These are phyloP conservation scores for Chimonanthus salicifolius DNA, from an alignment of 164 flowering plant genomes.

Conservation along the genomic window DNA sequence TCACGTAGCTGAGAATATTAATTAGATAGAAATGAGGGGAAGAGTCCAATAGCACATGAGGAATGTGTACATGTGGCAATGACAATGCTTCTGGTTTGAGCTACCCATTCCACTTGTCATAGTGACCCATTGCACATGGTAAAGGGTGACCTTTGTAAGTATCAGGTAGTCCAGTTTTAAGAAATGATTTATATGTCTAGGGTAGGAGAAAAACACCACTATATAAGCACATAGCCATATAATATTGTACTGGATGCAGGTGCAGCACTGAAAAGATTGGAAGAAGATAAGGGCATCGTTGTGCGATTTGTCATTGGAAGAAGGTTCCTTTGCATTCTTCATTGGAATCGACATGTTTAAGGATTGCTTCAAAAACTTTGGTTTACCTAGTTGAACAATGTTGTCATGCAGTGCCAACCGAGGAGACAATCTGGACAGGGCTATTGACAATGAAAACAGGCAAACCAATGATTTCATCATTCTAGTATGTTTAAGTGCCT, in stretches of 20 bases:
- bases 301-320: slow-evolving; percentile 87
- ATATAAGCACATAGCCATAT: background rate
- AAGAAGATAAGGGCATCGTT: slow-evolving; percentile 69
- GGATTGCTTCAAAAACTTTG: background rate
- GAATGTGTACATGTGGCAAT: too few relatives aligned
- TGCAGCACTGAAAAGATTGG: slow-evolving; percentile 55
- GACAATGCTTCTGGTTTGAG: too few relatives aligned
- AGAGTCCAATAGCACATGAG: too few relatives aligned
- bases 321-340: slow-evolving; percentile 39
- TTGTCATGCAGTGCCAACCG: slow-evolving; percentile 61
- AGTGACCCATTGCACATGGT: too few relatives aligned
- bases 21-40: too few relatives aligned
- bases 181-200: background rate
- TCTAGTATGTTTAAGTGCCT: slow-evolving; percentile 49
- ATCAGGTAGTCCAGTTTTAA: background rate
- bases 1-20: too few relatives aligned
- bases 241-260: slow-evolving; percentile 36
- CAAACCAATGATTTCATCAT: slow-evolving; percentile 69
- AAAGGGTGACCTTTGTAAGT: too few relatives aligned
- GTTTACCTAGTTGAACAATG: slow-evolving; percentile 4
- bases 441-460: slow-evolving; percentile 60
- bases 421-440: slow-evolving; percentile 73
- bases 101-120: too few relatives aligned
- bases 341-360: background rate
- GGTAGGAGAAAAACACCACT: background rate